Evolutionary conservation across 352 stramenopile species (phyloP).

Genomic region (Phytophthora brassicae): DNA sequence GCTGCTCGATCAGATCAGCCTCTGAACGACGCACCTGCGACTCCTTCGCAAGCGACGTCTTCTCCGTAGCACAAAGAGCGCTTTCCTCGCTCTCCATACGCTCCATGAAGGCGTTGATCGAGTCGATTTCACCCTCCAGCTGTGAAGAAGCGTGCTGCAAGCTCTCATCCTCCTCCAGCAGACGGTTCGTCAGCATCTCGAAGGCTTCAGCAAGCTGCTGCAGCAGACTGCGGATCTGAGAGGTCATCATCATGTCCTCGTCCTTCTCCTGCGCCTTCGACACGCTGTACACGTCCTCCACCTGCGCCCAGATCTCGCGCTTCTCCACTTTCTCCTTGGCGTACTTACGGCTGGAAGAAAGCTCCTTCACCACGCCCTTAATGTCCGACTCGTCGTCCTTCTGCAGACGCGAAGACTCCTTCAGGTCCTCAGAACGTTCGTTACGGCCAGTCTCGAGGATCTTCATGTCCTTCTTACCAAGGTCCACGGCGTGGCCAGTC

Average conservation of each 20-base stretch:
- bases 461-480: slow-evolving; percentile 87
- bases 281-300: slow-evolving; percentile 84
- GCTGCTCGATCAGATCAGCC: slow-evolving; percentile 83
- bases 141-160: slow-evolving; percentile 82
- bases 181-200: slow-evolving; percentile 87
- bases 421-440: slow-evolving; percentile 73
- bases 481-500: slow-evolving; percentile 67
- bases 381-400: slow-evolving; percentile 85
- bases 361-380: slow-evolving; percentile 68
- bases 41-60: slow-evolving; percentile 85
- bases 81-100: slow-evolving; percentile 89
- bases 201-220: slow-evolving; percentile 87
- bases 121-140: slow-evolving; percentile 84
- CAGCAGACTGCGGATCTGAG: slow-evolving; percentile 83
- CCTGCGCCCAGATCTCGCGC: slow-evolving; percentile 81
- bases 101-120: slow-evolving; percentile 89
- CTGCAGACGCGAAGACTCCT: slow-evolving; percentile 78
- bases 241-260: slow-evolving; percentile 92
- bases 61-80: slow-evolving; percentile 78
- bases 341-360: slow-evolving; percentile 57
- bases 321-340: slow-evolving; percentile 83
- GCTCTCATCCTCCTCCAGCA: slow-evolving; percentile 84
- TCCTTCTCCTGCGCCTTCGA: slow-evolving; percentile 87
- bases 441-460: slow-evolving; percentile 66
- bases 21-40: slow-evolving; percentile 79